phyloP scores from a whole-genome alignment of 306 rosid genomes.

The Myrica gale region DNA sequence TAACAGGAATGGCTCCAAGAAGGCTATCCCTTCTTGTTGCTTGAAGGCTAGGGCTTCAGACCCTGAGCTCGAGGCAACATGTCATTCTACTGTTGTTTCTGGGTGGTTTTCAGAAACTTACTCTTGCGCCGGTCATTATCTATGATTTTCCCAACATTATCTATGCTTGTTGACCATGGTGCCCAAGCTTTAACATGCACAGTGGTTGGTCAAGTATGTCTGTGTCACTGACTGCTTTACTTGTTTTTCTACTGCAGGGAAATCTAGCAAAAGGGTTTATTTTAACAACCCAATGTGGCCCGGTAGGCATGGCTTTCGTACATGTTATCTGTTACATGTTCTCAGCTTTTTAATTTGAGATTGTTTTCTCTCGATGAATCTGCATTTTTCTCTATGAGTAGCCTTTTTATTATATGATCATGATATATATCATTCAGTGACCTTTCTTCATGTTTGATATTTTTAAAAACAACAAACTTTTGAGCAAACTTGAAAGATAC shows the following conservation, averaged over 20 bases:
- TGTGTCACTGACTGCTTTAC: conserved; percentile 5
- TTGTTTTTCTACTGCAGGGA: conserved; percentile 43
- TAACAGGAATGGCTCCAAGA: conserved; percentile 47
- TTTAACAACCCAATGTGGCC: conserved; percentile 99
- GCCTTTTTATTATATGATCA: no score
- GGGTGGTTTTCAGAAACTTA: conserved; percentile 96
- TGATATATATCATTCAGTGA: neutral
- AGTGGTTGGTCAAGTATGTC: neutral
- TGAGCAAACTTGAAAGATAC: neutral
- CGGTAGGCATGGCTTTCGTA: conserved; percentile 45
- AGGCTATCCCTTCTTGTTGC: conserved; percentile 85
- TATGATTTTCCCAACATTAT: conserved; percentile 19
- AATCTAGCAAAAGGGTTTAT: conserved; percentile 45
- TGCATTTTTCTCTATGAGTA: neutral
- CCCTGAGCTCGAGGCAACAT: conserved; percentile 72
- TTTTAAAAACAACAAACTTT: neutral
- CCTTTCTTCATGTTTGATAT: neutral
- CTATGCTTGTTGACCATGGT: conserved; percentile 11
- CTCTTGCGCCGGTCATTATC: conserved; percentile 73
- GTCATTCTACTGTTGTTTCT: conserved; percentile 96
- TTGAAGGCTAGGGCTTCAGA: conserved; percentile 76
- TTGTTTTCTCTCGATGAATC: neutral
- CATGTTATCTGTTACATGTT: conserved; percentile 1
- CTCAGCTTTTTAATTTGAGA: neutral
- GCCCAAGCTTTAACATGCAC: neutral